phyloP scores from a whole-genome alignment of 169 alveolate genomes.

The Plasmodium ovale region DNA sequence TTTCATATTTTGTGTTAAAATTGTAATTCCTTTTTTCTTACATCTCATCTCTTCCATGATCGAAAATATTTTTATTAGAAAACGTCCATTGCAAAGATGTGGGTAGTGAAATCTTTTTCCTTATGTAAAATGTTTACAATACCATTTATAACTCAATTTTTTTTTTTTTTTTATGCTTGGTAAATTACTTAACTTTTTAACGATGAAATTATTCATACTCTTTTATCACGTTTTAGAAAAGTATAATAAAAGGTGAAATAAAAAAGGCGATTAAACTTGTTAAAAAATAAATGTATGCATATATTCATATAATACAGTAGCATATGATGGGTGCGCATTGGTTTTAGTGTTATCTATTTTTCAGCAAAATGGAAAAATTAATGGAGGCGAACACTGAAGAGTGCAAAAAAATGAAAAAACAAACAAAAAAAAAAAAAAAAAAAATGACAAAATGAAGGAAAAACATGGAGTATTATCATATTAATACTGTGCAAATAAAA shows the following conservation, averaged over 20 bases:
- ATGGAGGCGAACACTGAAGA: too few relatives aligned
- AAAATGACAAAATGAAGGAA: too few relatives aligned
- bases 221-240: slow-evolving; percentile 18
- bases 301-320: slow-evolving; percentile 1
- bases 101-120: slow-evolving; percentile 6
- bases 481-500: too few relatives aligned
- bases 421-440: too few relatives aligned
- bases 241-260: slow-evolving; percentile 5
- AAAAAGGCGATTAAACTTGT: background rate
- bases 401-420: too few relatives aligned
- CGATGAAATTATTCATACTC: slow-evolving; percentile 38
- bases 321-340: background rate
- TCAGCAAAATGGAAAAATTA: background rate
- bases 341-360: background rate
- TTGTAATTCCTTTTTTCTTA: slow-evolving; percentile 19
- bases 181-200: slow-evolving; percentile 21
- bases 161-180: background rate
- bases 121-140: background rate
- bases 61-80: slow-evolving; percentile 1
- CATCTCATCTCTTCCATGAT: slow-evolving; percentile 76
- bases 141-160: background rate
- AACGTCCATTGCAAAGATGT: slow-evolving; percentile 49
- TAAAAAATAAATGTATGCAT: background rate
- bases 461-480: too few relatives aligned
- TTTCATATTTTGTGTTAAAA: background rate